Evolutionary conservation across 352 stramenopile species (phyloP).

Genomic region (Phytophthora kernoviae): DNA sequence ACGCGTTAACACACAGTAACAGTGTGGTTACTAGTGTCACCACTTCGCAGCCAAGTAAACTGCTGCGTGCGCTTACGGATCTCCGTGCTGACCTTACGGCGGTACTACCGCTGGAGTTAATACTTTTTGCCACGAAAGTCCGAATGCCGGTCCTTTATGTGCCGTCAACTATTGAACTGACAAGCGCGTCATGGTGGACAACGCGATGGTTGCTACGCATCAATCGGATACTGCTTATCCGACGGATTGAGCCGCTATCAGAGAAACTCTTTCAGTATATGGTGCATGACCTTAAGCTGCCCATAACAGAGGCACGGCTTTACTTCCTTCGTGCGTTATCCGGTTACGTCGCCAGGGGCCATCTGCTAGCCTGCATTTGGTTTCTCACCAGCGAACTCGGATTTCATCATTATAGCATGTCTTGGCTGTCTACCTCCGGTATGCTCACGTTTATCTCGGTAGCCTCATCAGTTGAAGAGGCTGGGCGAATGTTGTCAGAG

Average conservation of each 20-base stretch:
- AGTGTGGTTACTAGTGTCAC: slow-evolving; percentile 4
- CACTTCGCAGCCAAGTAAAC: not conserved
- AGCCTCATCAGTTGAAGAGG: slow-evolving; percentile 7
- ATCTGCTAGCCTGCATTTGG: slow-evolving; percentile 71
- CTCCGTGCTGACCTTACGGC: slow-evolving; percentile 45
- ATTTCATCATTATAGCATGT: slow-evolving; percentile 42
- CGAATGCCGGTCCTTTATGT: slow-evolving; percentile 13
- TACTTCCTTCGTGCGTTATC: slow-evolving; percentile 49
- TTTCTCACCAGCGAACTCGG: slow-evolving; percentile 49
- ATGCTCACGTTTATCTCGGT: slow-evolving; percentile 49
- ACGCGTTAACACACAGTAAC: slow-evolving; percentile 19
- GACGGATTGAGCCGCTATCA: slow-evolving; percentile 43
- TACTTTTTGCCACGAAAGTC: slow-evolving; percentile 25
- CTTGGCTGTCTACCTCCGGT: slow-evolving; percentile 44
- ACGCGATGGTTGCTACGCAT: slow-evolving; percentile 53
- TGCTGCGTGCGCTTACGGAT: not conserved
- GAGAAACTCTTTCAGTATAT: slow-evolving; percentile 64
- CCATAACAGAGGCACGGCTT: slow-evolving; percentile 43
- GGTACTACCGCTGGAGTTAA: slow-evolving; percentile 53
- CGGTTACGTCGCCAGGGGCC: slow-evolving; percentile 57
- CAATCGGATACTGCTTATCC: slow-evolving; percentile 57
- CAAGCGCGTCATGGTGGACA: slow-evolving; percentile 35
- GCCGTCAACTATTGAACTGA: not conserved
- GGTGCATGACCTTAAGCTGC: slow-evolving; percentile 61
- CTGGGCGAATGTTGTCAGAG: slow-evolving; percentile 15